Conservation (phyloP, 1,284 basidiomycete species). For the Fomitopsis schrenkii region DNA sequence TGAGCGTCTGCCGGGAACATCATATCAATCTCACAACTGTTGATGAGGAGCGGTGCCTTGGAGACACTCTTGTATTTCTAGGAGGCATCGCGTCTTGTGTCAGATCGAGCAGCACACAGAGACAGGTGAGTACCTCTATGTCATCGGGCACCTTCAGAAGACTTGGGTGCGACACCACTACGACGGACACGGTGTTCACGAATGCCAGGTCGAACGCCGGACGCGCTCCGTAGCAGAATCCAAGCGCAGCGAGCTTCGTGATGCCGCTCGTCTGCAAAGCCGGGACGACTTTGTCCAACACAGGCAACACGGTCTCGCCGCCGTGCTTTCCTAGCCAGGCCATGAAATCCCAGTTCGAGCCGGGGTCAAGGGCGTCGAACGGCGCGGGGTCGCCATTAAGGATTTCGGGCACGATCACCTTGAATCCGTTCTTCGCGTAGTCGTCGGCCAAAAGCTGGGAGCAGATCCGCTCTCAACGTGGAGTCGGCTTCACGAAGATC, state of each 20-base stretch:
- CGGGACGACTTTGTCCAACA: constrained; percentile 53
- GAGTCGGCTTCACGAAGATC: constrained; percentile 5
- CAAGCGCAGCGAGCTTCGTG: constrained; percentile 53
- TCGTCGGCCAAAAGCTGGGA: constrained; percentile 62
- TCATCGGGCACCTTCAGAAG: constrained; percentile 58
- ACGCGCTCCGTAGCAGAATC: constrained; percentile 70
- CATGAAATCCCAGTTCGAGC: constrained; percentile 34
- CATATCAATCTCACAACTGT: constrained; percentile 35
- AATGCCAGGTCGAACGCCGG: constrained; percentile 61
- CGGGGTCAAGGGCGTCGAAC: constrained; percentile 29
- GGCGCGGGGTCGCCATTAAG: constrained; percentile 57
- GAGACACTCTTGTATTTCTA: constrained; percentile 28
- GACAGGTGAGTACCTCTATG: constrained; percentile 54
- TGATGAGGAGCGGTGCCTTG: constrained; percentile 40
- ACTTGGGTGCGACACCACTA: constrained; percentile 66
- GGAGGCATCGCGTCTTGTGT: neutral
- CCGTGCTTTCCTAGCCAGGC: constrained; percentile 51
- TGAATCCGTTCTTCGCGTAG: constrained; percentile 72
- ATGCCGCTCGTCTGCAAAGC: constrained; percentile 60
- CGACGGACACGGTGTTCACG: constrained; percentile 50
- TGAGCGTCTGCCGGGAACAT: constrained; percentile 30
- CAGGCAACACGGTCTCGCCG: constrained; percentile 41
- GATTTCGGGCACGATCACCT: constrained; percentile 56
- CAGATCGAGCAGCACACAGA: constrained; percentile 14
- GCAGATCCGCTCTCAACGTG: neutral